Percentiles rank a stretch among this genome's conserved stretches.
Evolutionary conservation across 176 grass and related monocot genomes (phyloP).

Genomic region (Leersia perrieri): DNA sequence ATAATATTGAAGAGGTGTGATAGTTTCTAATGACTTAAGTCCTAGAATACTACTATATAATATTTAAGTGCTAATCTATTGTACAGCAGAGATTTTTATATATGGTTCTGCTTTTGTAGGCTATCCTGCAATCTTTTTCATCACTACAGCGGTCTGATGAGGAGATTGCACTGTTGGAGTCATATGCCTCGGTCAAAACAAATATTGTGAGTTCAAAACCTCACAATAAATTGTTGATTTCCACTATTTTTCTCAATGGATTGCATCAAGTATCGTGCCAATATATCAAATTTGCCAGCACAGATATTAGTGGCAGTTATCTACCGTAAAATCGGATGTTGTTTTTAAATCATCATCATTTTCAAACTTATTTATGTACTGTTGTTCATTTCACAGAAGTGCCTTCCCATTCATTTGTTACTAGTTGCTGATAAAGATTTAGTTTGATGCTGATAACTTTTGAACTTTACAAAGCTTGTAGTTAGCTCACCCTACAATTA

Average conservation of each 20-base stretch:
- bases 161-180: slow-evolving; percentile 81
- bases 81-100: slow-evolving; percentile 9
- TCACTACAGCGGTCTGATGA: slow-evolving; percentile 76
- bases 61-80: slow-evolving; percentile 1
- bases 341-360: background rate
- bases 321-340: background rate
- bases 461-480: slow-evolving; percentile 7
- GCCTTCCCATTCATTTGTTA: background rate
- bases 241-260: slow-evolving; percentile 18
- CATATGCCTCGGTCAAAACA: slow-evolving; percentile 80
- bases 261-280: background rate
- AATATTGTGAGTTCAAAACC: slow-evolving; percentile 66
- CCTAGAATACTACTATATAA: slow-evolving; percentile 11
- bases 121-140: slow-evolving; percentile 75
- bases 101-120: slow-evolving; percentile 53
- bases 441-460: background rate
- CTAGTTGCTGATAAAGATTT: background rate
- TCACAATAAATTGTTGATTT: background rate
- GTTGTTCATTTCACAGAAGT: background rate
- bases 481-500: background rate
- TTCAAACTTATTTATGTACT: background rate
- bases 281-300: background rate
- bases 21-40: slow-evolving; percentile 20
- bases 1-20: slow-evolving; percentile 86
- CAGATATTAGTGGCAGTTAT: background rate